phyloP scores from a whole-genome alignment of 108 stramenopile species.

The Nitzschia palea region DNA sequence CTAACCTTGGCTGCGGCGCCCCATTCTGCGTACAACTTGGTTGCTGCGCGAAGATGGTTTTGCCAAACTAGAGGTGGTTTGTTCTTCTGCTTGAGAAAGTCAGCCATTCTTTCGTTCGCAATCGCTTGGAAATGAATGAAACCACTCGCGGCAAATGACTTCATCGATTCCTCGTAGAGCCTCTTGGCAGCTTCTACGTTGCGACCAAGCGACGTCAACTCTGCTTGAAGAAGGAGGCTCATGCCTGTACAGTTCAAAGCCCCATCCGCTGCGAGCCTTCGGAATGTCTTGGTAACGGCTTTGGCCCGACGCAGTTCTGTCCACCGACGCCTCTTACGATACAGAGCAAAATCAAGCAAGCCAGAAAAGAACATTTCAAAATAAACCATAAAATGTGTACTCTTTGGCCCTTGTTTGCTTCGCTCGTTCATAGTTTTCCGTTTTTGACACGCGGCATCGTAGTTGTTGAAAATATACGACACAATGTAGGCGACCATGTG shows the following conservation, averaged over 20 bases:
- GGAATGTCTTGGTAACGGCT: neutral
- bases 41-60: neutral
- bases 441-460: neutral
- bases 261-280: neutral
- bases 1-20: constrained; percentile 16
- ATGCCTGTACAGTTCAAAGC: constrained; percentile 9
- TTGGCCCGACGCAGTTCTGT: constrained; percentile 4
- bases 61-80: neutral
- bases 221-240: constrained; percentile 4
- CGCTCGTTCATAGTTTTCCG: neutral
- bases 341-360: neutral
- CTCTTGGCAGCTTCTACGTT: neutral
- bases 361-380: constrained; percentile 13
- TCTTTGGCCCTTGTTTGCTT: neutral
- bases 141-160: neutral
- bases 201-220: neutral
- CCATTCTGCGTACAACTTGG: constrained; percentile 15
- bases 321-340: neutral
- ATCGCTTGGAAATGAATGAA: constrained; percentile 18
- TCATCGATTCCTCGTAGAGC: constrained; percentile 11
- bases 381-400: constrained; percentile 1
- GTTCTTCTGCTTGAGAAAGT: neutral
- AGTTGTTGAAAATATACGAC: constrained; percentile 5
- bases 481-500: constrained; percentile 10
- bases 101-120: constrained; percentile 11